Evolutionary conservation across 257 asterid genomes (phyloP).

Genomic region (Fraxinus americana): DNA sequence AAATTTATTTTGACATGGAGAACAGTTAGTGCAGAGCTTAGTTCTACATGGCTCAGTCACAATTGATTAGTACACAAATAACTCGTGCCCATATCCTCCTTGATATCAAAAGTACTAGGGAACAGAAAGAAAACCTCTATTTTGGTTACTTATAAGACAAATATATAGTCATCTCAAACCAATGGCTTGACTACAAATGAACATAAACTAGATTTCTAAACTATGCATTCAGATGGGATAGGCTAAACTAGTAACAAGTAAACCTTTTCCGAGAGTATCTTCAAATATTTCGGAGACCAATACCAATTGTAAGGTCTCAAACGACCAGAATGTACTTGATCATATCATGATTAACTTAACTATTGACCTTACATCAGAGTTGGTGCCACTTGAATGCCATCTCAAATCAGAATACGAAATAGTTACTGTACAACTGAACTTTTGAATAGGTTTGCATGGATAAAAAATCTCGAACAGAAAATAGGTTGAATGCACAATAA

Average conservation of each 20-base stretch:
- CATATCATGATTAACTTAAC: not conserved
- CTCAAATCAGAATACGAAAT: not conserved
- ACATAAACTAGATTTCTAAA: not conserved
- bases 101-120: not conserved
- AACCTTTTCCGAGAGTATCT: not conserved
- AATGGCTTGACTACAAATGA: not conserved
- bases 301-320: not conserved
- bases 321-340: not conserved
- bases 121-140: not conserved
- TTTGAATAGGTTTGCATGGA: not conserved
- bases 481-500: not conserved
- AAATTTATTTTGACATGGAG: not conserved
- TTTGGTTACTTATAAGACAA: not conserved
- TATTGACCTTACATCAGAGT: not conserved
- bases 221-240: not conserved
- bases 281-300: not conserved
- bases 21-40: conserved; percentile 8
- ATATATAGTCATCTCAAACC: not conserved
- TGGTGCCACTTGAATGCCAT: not conserved
- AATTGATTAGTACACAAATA: not conserved
- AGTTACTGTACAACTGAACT: not conserved
- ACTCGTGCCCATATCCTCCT: not conserved
- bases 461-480: not conserved
- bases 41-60: not conserved
- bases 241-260: not conserved